A percentile compares a stretch with the other conserved stretches of the same genome.
phyloP scores from a whole-genome alignment of 345 rosid genomes.

The Eucalyptus pumila region DNA sequence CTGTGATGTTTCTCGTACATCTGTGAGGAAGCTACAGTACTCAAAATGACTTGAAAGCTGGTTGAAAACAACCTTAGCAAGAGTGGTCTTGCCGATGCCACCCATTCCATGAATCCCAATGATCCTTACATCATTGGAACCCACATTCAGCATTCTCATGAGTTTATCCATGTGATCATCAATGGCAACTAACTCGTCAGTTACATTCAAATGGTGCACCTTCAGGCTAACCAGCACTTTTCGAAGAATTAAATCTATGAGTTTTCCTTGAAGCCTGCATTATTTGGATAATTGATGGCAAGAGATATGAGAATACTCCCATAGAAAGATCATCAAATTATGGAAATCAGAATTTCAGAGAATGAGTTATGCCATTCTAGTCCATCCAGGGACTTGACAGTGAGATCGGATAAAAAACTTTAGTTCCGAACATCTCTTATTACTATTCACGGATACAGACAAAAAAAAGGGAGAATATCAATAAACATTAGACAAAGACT shows the following conservation, averaged over 20 bases:
- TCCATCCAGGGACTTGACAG: not conserved
- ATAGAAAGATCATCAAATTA: not conserved
- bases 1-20: slow-evolving; percentile 2
- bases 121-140: not conserved
- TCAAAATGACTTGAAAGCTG: not conserved
- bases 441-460: not conserved
- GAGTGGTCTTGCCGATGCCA: slow-evolving; percentile 19
- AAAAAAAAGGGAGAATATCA: not conserved
- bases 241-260: not conserved
- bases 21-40: not conserved
- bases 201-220: not conserved
- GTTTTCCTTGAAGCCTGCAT: slow-evolving; percentile 2
- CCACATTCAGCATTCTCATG: not conserved
- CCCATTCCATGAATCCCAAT: slow-evolving; percentile 16
- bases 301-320: not conserved
- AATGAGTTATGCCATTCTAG: not conserved
- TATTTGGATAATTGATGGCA: not conserved
- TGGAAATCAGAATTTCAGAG: not conserved
- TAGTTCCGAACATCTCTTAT: not conserved
- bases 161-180: not conserved
- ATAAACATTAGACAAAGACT: not conserved
- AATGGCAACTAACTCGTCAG: not conserved
- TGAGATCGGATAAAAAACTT: not conserved
- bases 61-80: slow-evolving; percentile 7
- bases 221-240: slow-evolving; percentile 1